Percentiles rank a stretch among this genome's conserved stretches.
Evolutionary conservation across 2,329 filamentous ascomycete genomes (phyloP).

Genomic region (Cryphonectria parasitica): DNA sequence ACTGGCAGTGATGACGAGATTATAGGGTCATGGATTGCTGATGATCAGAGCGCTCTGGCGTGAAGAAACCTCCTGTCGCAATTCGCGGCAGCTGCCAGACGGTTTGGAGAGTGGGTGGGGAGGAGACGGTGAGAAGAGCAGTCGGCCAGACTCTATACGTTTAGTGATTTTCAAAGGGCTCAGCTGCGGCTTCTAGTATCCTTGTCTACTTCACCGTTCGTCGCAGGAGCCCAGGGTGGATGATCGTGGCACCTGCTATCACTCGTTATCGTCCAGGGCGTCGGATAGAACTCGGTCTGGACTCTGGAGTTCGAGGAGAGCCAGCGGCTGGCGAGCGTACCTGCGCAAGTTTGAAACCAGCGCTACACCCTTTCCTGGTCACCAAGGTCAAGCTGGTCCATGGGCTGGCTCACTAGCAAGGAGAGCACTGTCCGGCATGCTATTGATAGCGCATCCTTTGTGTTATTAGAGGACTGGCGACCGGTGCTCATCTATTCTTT

Average conservation of each 20-base stretch:
- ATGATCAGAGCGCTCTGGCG: neutral
- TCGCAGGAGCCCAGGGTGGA: neutral
- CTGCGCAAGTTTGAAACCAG: neutral
- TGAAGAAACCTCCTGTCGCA: neutral
- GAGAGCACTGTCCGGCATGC: neutral
- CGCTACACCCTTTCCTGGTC: constrained; percentile 3
- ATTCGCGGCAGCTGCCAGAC: neutral
- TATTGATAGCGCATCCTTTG: neutral
- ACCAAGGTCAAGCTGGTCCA: neutral
- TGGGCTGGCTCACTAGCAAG: neutral
- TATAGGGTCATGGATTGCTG: neutral
- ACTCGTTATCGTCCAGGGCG: neutral
- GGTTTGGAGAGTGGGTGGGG: neutral
- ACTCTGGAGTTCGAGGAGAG: neutral
- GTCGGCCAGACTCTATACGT: neutral
- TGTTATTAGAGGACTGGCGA: neutral
- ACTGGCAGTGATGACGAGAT: neutral
- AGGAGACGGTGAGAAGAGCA: neutral
- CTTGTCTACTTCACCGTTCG: neutral
- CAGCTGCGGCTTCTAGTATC: neutral
- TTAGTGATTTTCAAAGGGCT: neutral
- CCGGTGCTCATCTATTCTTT: neutral
- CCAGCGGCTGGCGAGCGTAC: neutral
- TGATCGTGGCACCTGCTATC: neutral
- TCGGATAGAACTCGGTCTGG: neutral